Evolutionary conservation across 2,329 filamentous ascomycete species (phyloP).

Genomic region (Fusarium cicatricum): DNA sequence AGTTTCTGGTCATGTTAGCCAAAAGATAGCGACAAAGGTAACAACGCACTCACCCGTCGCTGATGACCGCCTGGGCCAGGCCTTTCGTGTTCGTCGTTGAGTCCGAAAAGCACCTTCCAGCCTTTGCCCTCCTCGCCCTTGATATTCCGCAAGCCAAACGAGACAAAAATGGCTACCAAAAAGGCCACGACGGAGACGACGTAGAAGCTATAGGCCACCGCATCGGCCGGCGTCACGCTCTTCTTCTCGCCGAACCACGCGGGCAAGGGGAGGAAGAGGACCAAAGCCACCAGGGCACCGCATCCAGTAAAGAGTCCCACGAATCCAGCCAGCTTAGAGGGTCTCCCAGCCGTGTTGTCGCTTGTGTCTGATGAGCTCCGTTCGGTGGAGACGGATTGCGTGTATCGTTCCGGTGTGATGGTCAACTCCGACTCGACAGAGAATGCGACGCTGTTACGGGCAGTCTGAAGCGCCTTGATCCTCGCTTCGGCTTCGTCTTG

Average conservation of each 20-base stretch:
- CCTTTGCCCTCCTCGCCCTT: constrained; percentile 82
- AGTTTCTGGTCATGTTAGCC: constrained; percentile 44
- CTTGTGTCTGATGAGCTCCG: constrained; percentile 35
- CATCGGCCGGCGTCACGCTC: constrained; percentile 75
- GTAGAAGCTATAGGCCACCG: constrained; percentile 87
- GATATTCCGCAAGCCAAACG: constrained; percentile 75
- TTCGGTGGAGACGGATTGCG: constrained; percentile 47
- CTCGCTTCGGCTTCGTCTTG: constrained; percentile 38
- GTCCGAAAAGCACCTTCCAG: constrained; percentile 65
- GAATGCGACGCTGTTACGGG: constrained; percentile 67
- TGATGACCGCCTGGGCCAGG: constrained; percentile 26
- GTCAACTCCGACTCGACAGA: constrained; percentile 79
- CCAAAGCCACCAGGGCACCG: constrained; percentile 85
- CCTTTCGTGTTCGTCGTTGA: constrained; percentile 39
- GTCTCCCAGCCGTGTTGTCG: constrained; percentile 50
- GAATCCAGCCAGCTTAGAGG: constrained; percentile 77
- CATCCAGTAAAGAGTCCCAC: constrained; percentile 94
- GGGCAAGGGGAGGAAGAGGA: constrained; percentile 86
- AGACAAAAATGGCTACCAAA: constrained; percentile 76
- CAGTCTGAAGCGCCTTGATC: constrained; percentile 49
- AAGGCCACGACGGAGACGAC: constrained; percentile 79
- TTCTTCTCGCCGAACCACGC: constrained; percentile 76
- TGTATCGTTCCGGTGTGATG: constrained; percentile 73
- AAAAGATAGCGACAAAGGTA: neutral
- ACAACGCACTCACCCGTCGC: constrained; percentile 40